A percentile compares a stretch with the other conserved stretches of the same genome.
phyloP scores from a whole-genome alignment of 2,329 filamentous ascomycete species.

The Colletotrichum brevisporum region DNA sequence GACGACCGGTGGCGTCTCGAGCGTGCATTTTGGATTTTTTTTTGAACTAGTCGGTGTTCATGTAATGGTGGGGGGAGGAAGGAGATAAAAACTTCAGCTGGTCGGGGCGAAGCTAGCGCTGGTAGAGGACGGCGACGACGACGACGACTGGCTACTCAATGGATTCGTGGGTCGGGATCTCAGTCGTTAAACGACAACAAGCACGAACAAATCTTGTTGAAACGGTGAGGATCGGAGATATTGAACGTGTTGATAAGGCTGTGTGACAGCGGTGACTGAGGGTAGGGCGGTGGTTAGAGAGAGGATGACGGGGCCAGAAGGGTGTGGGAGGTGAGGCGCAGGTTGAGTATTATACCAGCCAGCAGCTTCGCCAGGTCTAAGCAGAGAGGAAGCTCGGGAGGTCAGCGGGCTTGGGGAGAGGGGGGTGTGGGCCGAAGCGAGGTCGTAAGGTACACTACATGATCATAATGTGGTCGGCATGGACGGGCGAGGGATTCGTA shows the following conservation, averaged over 20 bases:
- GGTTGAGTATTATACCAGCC: slow-evolving; percentile 35
- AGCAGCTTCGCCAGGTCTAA: slow-evolving; percentile 2
- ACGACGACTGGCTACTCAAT: too few relatives aligned
- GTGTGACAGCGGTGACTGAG: not conserved
- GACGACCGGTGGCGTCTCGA: slow-evolving; percentile 68
- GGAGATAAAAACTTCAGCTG: not conserved
- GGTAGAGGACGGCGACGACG: too few relatives aligned
- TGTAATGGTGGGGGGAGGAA: not conserved
- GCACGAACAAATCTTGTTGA: too few relatives aligned
- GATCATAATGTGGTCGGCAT: slow-evolving; percentile 9
- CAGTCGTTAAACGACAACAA: too few relatives aligned
- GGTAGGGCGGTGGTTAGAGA: not conserved
- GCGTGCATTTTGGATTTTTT: slow-evolving; percentile 63
- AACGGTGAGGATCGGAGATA: too few relatives aligned
- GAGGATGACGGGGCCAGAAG: not conserved
- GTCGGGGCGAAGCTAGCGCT: not conserved
- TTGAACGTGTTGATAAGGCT: not conserved
- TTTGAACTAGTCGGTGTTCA: not conserved
- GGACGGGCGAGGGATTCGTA: slow-evolving; percentile 4
- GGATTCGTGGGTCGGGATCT: too few relatives aligned
- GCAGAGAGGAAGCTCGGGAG: slow-evolving; percentile 34
- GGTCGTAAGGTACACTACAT: not conserved
- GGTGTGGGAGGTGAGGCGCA: slow-evolving; percentile 30
- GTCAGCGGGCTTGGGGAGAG: slow-evolving; percentile 31
- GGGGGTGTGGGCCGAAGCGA: slow-evolving; percentile 36